A percentile compares a stretch with the other conserved stretches of the same genome.
Conservation (phyloP, 192 early-diverging fungal species). For the Backusella psychrophila region DNA sequence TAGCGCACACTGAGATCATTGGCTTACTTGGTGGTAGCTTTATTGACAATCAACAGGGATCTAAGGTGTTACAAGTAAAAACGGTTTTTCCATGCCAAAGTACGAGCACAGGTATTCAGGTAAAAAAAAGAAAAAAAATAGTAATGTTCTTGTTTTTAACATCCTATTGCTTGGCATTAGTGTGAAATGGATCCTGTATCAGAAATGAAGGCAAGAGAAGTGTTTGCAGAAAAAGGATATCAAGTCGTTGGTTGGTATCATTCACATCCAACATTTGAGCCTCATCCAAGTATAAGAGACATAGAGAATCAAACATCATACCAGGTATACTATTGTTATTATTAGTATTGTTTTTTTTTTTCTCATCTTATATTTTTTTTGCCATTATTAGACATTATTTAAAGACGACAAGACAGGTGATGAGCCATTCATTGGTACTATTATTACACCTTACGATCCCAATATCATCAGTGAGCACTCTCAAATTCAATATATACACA, state of each 20-base stretch:
- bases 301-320: constrained; percentile 87
- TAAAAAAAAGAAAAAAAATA: background rate
- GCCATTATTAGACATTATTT: constrained; percentile 51
- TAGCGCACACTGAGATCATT: constrained; percentile 91
- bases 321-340: constrained; percentile 52
- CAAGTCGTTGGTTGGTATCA: constrained; percentile 95
- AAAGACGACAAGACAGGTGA: constrained; percentile 52
- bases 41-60: constrained; percentile 32
- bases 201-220: constrained; percentile 79
- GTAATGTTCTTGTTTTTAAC: background rate
- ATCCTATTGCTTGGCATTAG: constrained; percentile 27
- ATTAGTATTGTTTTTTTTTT: background rate
- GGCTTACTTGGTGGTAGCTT: constrained; percentile 86
- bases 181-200: constrained; percentile 94
- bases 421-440: constrained; percentile 90
- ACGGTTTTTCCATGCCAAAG: constrained; percentile 80
- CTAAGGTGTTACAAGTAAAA: constrained; percentile 53
- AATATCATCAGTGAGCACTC: constrained; percentile 51
- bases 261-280: constrained; percentile 92
- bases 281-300: constrained; percentile 85
- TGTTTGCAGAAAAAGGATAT: constrained; percentile 60
- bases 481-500: constrained; percentile 56
- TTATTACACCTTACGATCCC: constrained; percentile 80
- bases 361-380: background rate
- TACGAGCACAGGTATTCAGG: constrained; percentile 63